phyloP scores from a whole-genome alignment of 768 basidiomycete species.

The Pleurotus citrinopileatus region DNA sequence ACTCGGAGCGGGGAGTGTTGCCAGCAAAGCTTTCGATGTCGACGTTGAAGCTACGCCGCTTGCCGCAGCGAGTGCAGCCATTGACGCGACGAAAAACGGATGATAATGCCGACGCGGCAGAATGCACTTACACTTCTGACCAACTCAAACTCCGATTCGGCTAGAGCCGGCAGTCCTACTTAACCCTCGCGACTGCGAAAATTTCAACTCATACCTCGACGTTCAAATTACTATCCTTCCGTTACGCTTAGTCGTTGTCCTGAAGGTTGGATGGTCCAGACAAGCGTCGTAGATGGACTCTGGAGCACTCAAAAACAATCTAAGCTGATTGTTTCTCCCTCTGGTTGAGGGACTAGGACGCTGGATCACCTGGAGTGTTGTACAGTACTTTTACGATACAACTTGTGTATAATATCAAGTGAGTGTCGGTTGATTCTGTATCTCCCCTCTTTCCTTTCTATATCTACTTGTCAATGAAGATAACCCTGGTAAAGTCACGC shows the following conservation, averaged over 20 bases:
- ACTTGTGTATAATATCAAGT: conserved; percentile 15
- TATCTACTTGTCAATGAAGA: conserved; percentile 55
- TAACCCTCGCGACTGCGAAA: background rate
- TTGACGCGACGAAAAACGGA: background rate
- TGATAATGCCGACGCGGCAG: background rate
- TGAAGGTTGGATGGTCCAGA: conserved; percentile 81
- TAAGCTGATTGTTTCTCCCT: conserved; percentile 88
- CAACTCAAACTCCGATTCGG: conserved; percentile 4
- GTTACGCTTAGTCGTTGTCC: conserved; percentile 27
- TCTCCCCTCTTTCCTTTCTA: conserved; percentile 15
- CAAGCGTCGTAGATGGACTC: conserved; percentile 75
- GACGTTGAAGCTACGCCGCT: too few species aligned
- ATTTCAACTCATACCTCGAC: conserved; percentile 39
- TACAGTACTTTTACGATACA: conserved; percentile 39
- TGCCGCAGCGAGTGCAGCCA: background rate
- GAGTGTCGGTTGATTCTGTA: conserved; percentile 26
- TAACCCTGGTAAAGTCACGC: conserved; percentile 87
- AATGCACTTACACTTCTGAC: background rate
- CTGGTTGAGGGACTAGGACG: conserved; percentile 87
- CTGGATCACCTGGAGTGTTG: conserved; percentile 89
- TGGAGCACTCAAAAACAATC: conserved; percentile 84
- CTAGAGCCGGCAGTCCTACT: background rate
- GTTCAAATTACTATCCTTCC: conserved; percentile 82
- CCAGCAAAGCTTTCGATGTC: conserved; percentile 3
- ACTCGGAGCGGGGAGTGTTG: background rate